These are phyloP conservation scores for Ganoderma resinaceum DNA, from an alignment of 1,284 basidiomycete species.

Conservation along the genomic window DNA sequence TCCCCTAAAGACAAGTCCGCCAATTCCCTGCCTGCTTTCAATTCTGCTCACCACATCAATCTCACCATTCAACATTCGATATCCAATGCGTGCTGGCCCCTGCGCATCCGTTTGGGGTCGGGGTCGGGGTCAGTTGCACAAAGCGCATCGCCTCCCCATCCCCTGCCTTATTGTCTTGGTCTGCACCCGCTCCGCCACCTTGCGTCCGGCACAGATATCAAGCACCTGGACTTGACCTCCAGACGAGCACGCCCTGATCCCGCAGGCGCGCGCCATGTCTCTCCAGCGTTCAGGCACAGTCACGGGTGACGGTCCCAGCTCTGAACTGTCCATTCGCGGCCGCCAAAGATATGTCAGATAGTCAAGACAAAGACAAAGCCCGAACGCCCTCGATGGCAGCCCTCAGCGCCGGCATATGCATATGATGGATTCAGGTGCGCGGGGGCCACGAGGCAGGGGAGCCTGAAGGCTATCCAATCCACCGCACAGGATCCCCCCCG, in stretches of 20 bases:
- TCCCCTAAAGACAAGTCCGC: background rate
- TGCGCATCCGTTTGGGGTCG: background rate
- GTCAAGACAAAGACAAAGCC: background rate
- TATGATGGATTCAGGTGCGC: background rate
- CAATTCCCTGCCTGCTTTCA: background rate
- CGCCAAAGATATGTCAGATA: background rate
- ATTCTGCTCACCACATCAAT: background rate
- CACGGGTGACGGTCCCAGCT: background rate
- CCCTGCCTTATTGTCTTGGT: background rate
- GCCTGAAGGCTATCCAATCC: constrained; percentile 4
- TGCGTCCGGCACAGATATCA: no score
- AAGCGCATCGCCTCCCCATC: background rate
- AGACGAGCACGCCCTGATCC: background rate
- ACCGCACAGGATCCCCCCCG: background rate
- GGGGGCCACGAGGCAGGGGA: background rate
- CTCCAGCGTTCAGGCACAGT: constrained; percentile 1
- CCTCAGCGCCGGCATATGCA: background rate
- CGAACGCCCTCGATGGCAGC: background rate
- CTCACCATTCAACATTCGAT: no score
- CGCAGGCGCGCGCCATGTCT: background rate
- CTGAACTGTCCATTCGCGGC: constrained; percentile 4
- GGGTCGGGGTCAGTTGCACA: background rate
- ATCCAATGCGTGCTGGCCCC: no score
- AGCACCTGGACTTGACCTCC: background rate
- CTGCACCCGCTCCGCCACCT: background rate